Base-by-base conservation (phyloP, 106 monocot species). In the Amphibolis antarctica region DNA sequence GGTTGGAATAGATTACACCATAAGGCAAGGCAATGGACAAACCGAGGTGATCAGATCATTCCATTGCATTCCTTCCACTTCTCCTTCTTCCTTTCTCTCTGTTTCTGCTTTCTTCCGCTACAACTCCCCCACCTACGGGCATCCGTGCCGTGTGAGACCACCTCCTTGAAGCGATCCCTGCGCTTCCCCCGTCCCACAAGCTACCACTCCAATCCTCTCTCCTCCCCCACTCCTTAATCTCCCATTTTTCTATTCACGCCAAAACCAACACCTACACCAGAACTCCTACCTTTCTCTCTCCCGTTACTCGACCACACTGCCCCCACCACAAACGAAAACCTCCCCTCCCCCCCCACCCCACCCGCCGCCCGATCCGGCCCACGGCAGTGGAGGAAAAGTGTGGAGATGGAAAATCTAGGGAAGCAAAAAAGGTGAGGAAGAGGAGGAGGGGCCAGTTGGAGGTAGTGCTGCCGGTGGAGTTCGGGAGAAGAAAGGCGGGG, bases 111-210 rank as follows among this genome's bases (percentile, higher is more conserved):
- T 36, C 36, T 7, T 7, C 7, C 36, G 7, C 36, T 36, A 36
- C 4, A 36, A 36, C 36, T 36, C 36, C 36, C n/a, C 36, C 36
- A 36, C 36, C 36, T 36, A 7, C 18, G 25, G 59, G 42, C 31
- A 62, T 7, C 36, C 36, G 36, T 36, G 36, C 36, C 36, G 36
- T 36, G 36, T 36, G 36, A 36, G 4, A 36, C 36, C 36, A 36
- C 36, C 36, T 7, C 36, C n/a, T n/a, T n/a, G 55, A 26, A 57
- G 26, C 15, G 26, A 23, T 57, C 57, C 9, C 53, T 53, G 19
- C 43, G 13, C 51, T 52, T 23, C 24, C 60, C 63, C 51, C 52
- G 50, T 54, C 53, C 53, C 60, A 52, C 62, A 62, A 71, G 53
- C 15, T 18, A 60, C 30, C 58, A 24, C 23, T 53, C 22, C 53